Evolutionary conservation across 164 flowering plant genomes (phyloP).

Genomic region (Berberis thunbergii): DNA sequence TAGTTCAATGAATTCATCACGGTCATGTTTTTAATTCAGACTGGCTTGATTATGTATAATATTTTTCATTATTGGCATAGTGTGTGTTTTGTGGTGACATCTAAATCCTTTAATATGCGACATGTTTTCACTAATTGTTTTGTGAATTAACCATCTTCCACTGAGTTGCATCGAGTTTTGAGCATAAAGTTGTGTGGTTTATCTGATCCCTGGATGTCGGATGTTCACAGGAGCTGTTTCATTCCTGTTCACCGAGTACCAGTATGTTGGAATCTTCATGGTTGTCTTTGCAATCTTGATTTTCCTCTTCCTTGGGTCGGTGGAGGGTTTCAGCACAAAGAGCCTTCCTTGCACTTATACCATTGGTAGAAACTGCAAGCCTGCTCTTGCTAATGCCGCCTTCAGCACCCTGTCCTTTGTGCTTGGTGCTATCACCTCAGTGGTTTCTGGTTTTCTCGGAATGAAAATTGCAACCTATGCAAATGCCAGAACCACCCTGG

Average conservation of each 20-base stretch:
- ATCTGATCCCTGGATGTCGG: neutral
- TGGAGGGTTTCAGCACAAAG: constrained; percentile 72
- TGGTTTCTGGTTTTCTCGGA: constrained; percentile 74
- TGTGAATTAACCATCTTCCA: neutral
- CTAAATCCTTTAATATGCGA: too few species aligned
- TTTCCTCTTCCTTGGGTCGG: constrained; percentile 79
- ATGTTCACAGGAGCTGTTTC: constrained; percentile 53
- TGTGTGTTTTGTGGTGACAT: too few species aligned
- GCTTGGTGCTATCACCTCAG: constrained; percentile 74
- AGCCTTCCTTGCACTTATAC: constrained; percentile 53
- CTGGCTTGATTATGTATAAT: too few species aligned
- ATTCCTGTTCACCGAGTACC: constrained; percentile 62
- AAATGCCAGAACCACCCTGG: constrained; percentile 76
- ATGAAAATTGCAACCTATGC: constrained; percentile 91
- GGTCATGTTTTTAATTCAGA: too few species aligned
- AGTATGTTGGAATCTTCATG: constrained; percentile 80
- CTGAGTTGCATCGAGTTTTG: neutral
- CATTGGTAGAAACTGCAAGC: constrained; percentile 46
- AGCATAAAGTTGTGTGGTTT: neutral
- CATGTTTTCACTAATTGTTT: too few species aligned
- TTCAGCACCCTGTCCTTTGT: constrained; percentile 74
- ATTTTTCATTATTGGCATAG: too few species aligned
- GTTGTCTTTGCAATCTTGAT: constrained; percentile 62
- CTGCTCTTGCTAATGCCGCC: constrained; percentile 69
- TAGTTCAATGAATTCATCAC: too few species aligned